Base-by-base conservation (phyloP, 2,329 filamentous ascomycete species). In the Elsinoe australis region DNA sequence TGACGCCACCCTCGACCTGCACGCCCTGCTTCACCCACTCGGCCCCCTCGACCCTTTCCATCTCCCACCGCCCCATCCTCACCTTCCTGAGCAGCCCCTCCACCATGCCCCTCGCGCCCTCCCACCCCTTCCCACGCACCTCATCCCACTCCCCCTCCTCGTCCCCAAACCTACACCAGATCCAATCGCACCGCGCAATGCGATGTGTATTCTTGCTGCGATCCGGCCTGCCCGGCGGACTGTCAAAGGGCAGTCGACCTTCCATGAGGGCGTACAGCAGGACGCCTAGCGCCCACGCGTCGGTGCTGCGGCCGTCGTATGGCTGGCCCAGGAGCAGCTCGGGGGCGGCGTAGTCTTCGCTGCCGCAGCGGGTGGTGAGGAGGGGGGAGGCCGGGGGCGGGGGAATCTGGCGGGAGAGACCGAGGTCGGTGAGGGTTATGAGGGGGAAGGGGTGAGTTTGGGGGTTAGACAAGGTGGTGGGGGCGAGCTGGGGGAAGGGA, bases 171-270 rank as follows among this genome's bases (percentile, higher is more conserved):
- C 85, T 80, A 52, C 87, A 81, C 92, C 92, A 98, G 39, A 84
- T 80, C 92, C 92, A 98, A 62, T 98, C 92, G 44, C 89, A 86
- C 28, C 92, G 76, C 1, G 92, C 92, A 52, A 98, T 96, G n/a
- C 89, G 82, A 63, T 98, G 92, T 46, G 85, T 90, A 55, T 85
- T 69, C 9, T 89, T 57, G 56, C 85, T 69, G 12, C 89, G 58
- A 74, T 76, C 87, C 39, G 80, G 83, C 57, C 86, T 84, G 12
- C 84, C 83, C 0, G 90, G 89, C 4, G 85, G 78, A 0, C 88
- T 86, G 61, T 98, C 92, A 57, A 98, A 98, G 0, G 92, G 92
- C 14, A 98, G 69, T 21, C 90, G 78, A n/a, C 85, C 84, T 67
- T 98, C 92, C 65, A 96, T 82, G 3, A 96, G 77, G 1, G 92